Conservation (phyloP, 768 basidiomycete genomes). For the Russula dissimulans region DNA sequence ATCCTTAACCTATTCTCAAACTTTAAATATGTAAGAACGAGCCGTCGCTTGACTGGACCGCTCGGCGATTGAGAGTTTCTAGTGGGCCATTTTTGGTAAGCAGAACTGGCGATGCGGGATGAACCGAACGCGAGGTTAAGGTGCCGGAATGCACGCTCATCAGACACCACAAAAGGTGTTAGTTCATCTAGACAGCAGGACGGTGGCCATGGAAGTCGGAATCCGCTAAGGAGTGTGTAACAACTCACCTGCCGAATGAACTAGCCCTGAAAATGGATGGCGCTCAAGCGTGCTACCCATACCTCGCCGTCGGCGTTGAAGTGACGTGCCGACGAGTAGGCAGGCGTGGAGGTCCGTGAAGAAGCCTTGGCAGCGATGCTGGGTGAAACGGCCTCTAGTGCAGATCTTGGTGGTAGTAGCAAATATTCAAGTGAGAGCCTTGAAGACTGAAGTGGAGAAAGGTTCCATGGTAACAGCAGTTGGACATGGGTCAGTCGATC, state of each 20-base stretch:
- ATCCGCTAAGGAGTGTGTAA: slow-evolving; percentile 83
- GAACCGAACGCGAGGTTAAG: slow-evolving; percentile 69
- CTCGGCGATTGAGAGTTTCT: slow-evolving; percentile 52
- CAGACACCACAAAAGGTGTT: slow-evolving; percentile 81
- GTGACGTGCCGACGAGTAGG: slow-evolving; percentile 68
- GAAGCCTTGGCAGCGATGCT: slow-evolving; percentile 70
- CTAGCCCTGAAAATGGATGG: slow-evolving; percentile 89
- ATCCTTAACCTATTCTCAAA: slow-evolving; percentile 79
- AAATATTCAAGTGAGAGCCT: slow-evolving; percentile 52
- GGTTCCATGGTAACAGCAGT: background rate
- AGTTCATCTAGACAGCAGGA: slow-evolving; percentile 85
- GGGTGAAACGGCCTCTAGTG: slow-evolving; percentile 71
- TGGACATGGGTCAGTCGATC: background rate
- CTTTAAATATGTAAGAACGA: slow-evolving; percentile 56
- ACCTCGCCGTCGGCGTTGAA: slow-evolving; percentile 44
- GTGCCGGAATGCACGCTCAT: slow-evolving; percentile 76
- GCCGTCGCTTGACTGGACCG: slow-evolving; percentile 42
- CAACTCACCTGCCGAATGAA: slow-evolving; percentile 87
- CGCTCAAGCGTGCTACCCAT: slow-evolving; percentile 81
- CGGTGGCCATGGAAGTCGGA: slow-evolving; percentile 82
- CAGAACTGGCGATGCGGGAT: slow-evolving; percentile 66
- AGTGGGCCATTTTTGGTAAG: slow-evolving; percentile 70
- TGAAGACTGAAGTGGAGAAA: background rate
- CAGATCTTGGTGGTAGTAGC: slow-evolving; percentile 87
- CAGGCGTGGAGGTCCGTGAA: slow-evolving; percentile 70